These are phyloP conservation scores for Eremothecium sinecaudum DNA, from an alignment of 1,139 yeast genomes.

Conservation along the genomic window DNA sequence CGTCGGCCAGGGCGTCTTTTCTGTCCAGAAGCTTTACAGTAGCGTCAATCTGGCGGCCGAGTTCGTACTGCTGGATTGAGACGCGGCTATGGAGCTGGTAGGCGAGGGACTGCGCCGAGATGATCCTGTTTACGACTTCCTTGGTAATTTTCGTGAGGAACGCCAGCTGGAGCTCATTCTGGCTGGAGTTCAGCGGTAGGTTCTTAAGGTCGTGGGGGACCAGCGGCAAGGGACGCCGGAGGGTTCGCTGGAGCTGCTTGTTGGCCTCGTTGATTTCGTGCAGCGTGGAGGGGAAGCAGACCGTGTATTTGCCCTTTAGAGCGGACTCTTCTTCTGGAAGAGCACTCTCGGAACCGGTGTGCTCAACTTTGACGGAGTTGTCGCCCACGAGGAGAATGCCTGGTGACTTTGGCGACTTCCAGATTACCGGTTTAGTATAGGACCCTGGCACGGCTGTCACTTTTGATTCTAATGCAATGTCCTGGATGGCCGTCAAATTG, in stretches of 20 bases:
- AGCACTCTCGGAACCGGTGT: not conserved
- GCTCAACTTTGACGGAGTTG: constrained; percentile 10
- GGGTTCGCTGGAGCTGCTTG: constrained; percentile 12
- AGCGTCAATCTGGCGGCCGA: constrained; percentile 33
- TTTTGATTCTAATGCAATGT: constrained; percentile 13
- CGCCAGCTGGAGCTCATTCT: constrained; percentile 24
- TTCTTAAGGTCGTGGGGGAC: constrained; percentile 20
- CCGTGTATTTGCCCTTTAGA: constrained; percentile 8
- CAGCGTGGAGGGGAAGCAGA: constrained; percentile 15
- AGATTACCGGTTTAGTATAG: constrained; percentile 5
- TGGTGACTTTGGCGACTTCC: constrained; percentile 11
- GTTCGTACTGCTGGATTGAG: constrained; percentile 29
- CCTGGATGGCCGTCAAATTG: constrained; percentile 15
- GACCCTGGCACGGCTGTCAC: constrained; percentile 6
- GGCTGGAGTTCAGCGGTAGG: constrained; percentile 15
- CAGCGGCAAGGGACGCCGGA: constrained; percentile 12
- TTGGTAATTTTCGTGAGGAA: constrained; percentile 20
- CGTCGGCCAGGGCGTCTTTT: constrained; percentile 7
- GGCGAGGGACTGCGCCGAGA: constrained; percentile 21
- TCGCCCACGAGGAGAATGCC: constrained; percentile 7
- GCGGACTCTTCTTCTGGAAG: not conserved
- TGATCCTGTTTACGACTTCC: constrained; percentile 17
- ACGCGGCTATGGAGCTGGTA: constrained; percentile 28
- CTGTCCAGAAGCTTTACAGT: constrained; percentile 16
- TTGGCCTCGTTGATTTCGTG: constrained; percentile 18